Conservation (phyloP, 768 basidiomycete species). For the Russula foetens region DNA sequence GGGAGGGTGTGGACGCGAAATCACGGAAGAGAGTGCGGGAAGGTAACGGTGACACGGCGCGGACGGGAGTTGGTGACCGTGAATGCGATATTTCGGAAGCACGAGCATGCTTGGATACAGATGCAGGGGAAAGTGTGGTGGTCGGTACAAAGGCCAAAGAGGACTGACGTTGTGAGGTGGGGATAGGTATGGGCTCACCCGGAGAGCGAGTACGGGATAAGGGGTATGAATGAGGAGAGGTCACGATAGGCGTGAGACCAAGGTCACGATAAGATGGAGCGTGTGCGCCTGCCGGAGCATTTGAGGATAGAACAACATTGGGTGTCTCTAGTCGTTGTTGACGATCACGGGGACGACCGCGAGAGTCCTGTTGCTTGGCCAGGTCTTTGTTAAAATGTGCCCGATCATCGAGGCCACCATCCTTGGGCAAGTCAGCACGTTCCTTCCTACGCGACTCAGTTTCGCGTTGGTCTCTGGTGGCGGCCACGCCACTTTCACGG, state of each 20-base stretch:
- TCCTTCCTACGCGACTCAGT: slow-evolving; percentile 25
- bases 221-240: slow-evolving; percentile 28
- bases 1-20: slow-evolving; percentile 35
- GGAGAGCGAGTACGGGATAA: slow-evolving; percentile 31
- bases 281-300: slow-evolving; percentile 21
- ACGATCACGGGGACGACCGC: slow-evolving; percentile 59
- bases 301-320: slow-evolving; percentile 29
- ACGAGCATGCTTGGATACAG: slow-evolving; percentile 3
- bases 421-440: slow-evolving; percentile 35
- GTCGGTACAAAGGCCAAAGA: slow-evolving; percentile 4
- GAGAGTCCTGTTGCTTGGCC: slow-evolving; percentile 34
- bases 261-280: slow-evolving; percentile 23
- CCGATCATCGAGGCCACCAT: slow-evolving; percentile 39
- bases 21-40: slow-evolving; percentile 17
- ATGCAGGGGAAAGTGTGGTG: slow-evolving; percentile 6
- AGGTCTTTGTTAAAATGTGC: slow-evolving; percentile 52
- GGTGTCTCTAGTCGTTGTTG: slow-evolving; percentile 30
- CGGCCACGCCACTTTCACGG: slow-evolving; percentile 35
- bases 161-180: background rate
- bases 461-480: slow-evolving; percentile 22
- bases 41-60: slow-evolving; percentile 25
- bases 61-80: slow-evolving; percentile 34
- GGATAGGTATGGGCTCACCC: background rate
- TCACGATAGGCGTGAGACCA: slow-evolving; percentile 26
- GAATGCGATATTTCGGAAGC: slow-evolving; percentile 23